Evolutionary conservation across 2,329 filamentous ascomycete genomes (phyloP).

Genomic region (Pseudocercospora macadamiae): DNA sequence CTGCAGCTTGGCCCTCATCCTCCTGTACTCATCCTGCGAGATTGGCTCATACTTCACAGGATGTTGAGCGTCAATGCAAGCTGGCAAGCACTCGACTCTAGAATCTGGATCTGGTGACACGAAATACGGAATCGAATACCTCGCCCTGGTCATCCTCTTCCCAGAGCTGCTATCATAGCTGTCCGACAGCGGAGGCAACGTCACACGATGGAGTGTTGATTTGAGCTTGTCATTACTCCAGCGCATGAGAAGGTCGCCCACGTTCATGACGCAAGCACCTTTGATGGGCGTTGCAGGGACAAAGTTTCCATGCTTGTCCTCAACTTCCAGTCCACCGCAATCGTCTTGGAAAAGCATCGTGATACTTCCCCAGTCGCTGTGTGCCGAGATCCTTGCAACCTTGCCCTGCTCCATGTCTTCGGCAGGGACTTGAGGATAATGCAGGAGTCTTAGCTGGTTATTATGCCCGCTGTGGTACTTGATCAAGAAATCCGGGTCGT

Average conservation of each 20-base stretch:
- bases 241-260: constrained; percentile 46
- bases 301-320: constrained; percentile 48
- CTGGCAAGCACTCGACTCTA: constrained; percentile 36
- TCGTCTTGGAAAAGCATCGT: constrained; percentile 43
- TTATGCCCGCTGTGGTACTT: constrained; percentile 27
- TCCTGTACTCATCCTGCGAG: constrained; percentile 42
- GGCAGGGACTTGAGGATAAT: constrained; percentile 43
- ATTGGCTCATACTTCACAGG: constrained; percentile 46
- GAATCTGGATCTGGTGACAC: constrained; percentile 42
- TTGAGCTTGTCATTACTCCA: constrained; percentile 46
- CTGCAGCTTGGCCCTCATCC: constrained; percentile 35
- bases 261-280: constrained; percentile 46
- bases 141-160: constrained; percentile 42
- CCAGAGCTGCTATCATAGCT: constrained; percentile 25
- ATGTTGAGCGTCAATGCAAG: constrained; percentile 34
- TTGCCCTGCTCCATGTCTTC: constrained; percentile 38
- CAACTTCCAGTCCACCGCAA: constrained; percentile 42
- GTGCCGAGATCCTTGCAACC: constrained; percentile 42
- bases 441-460: constrained; percentile 38
- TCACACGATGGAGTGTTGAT: constrained; percentile 46
- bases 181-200: constrained; percentile 34
- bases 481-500: constrained; percentile 17
- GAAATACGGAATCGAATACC: constrained; percentile 49
- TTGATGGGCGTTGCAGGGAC: constrained; percentile 42
- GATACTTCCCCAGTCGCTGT: constrained; percentile 49